phyloP scores from a whole-genome alignment of 2,329 filamentous ascomycete genomes.

The Hypoxylon sp. region DNA sequence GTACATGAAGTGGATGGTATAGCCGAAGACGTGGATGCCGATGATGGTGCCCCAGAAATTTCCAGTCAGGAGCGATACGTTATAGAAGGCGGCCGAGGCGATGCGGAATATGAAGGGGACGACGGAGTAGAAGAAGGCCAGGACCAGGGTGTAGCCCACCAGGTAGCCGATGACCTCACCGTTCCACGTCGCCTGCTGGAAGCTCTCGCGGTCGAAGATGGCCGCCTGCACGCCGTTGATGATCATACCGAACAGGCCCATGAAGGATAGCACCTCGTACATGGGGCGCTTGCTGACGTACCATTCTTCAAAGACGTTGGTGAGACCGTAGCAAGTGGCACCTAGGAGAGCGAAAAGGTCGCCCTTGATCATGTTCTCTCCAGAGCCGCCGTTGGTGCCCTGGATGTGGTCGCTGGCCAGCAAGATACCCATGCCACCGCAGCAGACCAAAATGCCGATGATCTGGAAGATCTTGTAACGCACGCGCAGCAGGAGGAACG shows the following conservation, averaged over 20 bases:
- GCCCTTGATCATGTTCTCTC: conserved; percentile 83
- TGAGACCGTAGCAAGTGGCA: conserved; percentile 89
- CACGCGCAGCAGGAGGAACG: conserved; percentile 84
- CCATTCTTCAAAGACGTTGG: conserved; percentile 95
- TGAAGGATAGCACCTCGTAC: conserved; percentile 92
- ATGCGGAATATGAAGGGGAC: conserved; percentile 91
- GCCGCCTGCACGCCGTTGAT: conserved; percentile 93
- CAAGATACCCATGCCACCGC: conserved; percentile 89
- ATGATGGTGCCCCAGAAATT: conserved; percentile 99
- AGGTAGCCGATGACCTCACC: conserved; percentile 81
- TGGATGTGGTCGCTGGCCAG: conserved; percentile 89
- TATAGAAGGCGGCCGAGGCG: conserved; percentile 92
- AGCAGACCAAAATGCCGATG: conserved; percentile 87
- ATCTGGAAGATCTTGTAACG: conserved; percentile 92
- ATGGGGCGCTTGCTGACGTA: conserved; percentile 86
- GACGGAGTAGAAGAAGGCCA: conserved; percentile 87
- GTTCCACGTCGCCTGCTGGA: conserved; percentile 74
- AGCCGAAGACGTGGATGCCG: conserved; percentile 85
- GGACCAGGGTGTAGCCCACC: conserved; percentile 86
- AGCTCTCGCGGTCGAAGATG: conserved; percentile 87
- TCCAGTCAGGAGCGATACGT: conserved; percentile 91
- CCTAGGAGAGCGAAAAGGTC: conserved; percentile 92
- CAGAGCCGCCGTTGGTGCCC: conserved; percentile 74
- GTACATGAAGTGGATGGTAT: conserved; percentile 87
- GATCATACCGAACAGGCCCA: conserved; percentile 86